Evolutionary conservation across 441 rosid genomes (phyloP).

Genomic region (California macrophylla): DNA sequence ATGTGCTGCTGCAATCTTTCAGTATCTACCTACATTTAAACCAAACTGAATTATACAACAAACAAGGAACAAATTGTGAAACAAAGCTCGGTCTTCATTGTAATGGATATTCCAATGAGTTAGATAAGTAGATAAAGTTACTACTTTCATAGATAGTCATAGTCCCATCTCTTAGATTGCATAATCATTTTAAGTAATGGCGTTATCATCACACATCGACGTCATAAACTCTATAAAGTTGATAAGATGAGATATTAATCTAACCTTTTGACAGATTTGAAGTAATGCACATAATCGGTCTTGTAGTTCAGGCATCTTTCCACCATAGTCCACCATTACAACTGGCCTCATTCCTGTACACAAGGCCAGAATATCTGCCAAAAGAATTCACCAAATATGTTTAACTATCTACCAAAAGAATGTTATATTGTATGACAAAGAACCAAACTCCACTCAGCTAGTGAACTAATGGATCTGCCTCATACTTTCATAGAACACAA

Average conservation of each 20-base stretch:
- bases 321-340: conserved; percentile 90
- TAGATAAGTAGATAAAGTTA: neutral
- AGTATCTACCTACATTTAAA: neutral
- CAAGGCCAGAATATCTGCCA: conserved; percentile 65
- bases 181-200: neutral
- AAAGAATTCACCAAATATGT: conserved; percentile 9
- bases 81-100: neutral
- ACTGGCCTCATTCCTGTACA: conserved; percentile 78
- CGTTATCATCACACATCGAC: neutral
- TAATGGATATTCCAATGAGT: neutral
- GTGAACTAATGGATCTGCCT: neutral
- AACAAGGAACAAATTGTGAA: neutral
- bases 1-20: neutral
- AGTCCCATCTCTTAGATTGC: neutral
- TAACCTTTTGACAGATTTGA: conserved; percentile 53
- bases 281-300: conserved; percentile 52
- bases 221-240: neutral
- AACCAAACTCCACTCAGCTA: neutral
- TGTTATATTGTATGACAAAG: neutral
- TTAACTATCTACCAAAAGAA: neutral
- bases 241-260: neutral
- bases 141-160: neutral
- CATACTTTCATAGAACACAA: neutral
- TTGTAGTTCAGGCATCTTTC: conserved; percentile 82
- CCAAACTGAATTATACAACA: neutral